Evolutionary conservation across 371 early-diverging fungal genomes (phyloP).

Genomic region (Rhizopus delemar): DNA sequence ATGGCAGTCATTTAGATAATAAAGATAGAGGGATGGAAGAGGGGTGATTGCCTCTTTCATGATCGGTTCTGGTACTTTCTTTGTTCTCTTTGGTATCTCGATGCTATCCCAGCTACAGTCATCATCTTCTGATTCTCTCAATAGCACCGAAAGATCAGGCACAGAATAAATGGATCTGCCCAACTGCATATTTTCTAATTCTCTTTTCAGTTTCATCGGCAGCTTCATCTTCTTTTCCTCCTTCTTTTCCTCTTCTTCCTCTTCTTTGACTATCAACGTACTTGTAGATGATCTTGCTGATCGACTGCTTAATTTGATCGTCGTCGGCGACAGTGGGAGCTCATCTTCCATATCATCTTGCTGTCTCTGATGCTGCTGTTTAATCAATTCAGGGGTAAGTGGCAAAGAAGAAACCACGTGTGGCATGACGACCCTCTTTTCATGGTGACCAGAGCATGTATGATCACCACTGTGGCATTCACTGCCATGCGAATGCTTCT

Average conservation of each 20-base stretch:
- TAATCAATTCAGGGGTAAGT: constrained; percentile 14
- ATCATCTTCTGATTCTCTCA: neutral
- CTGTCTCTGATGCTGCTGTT: neutral
- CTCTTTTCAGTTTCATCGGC: constrained; percentile 22
- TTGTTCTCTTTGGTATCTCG: neutral
- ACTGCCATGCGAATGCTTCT: neutral
- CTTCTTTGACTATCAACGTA: constrained; percentile 7
- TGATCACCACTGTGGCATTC: neutral
- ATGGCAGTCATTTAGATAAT: neutral
- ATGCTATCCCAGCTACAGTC: neutral
- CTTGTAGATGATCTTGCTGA: constrained; percentile 14
- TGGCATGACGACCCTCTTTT: neutral
- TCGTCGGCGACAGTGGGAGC: neutral
- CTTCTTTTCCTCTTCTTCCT: neutral
- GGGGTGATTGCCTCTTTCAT: neutral
- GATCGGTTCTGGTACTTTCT: neutral
- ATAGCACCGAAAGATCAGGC: constrained; percentile 16
- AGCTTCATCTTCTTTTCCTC: neutral
- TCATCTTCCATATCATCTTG: neutral
- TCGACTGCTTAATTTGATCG: neutral
- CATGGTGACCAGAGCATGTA: neutral
- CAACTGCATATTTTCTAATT: constrained; percentile 21
- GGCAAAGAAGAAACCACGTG: constrained; percentile 10
- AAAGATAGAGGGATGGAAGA: neutral
- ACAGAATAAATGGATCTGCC: constrained; percentile 24